Percentiles rank a stretch among this genome's conserved stretches.
phyloP scores from a whole-genome alignment of 148 eudicot genomes.

The Mesembryanthemum crystallinum region DNA sequence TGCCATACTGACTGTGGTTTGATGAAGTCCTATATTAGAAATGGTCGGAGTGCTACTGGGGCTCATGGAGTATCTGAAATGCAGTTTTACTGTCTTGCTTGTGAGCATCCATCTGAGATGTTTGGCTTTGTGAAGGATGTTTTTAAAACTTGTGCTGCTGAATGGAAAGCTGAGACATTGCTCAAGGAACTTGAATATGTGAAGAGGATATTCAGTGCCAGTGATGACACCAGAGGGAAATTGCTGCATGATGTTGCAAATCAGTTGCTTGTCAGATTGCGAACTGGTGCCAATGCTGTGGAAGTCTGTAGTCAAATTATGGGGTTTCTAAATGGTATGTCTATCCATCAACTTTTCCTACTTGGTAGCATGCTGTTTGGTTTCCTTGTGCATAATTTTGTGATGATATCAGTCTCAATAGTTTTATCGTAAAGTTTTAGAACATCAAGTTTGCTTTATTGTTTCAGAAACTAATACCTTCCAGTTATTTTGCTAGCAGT shows the following conservation, averaged over 20 bases:
- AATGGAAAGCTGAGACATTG: constrained; percentile 70
- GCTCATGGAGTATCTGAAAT: constrained; percentile 61
- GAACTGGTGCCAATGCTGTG: constrained; percentile 47
- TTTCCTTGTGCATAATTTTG: neutral
- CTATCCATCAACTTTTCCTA: neutral
- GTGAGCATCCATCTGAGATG: constrained; percentile 97
- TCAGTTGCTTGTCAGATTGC: constrained; percentile 58
- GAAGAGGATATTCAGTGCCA: constrained; percentile 65
- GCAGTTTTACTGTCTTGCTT: constrained; percentile 96
- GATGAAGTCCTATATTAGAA: constrained; percentile 66
- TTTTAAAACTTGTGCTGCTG: constrained; percentile 68
- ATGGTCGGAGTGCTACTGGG: constrained; percentile 63
- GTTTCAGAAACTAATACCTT: neutral
- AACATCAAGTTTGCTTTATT: neutral
- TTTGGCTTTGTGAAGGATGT: constrained; percentile 97
- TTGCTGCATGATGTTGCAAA: constrained; percentile 59
- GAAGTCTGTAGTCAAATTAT: constrained; percentile 62
- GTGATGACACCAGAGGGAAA: constrained; percentile 77
- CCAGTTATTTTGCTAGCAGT: neutral
- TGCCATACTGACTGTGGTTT: constrained; percentile 96
- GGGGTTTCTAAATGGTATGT: constrained; percentile 63
- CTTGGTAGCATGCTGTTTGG: neutral
- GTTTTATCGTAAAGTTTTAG: neutral
- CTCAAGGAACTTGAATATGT: constrained; percentile 85
- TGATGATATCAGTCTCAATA: neutral